Evolutionary conservation across 495 filamentous ascomycete genomes (phyloP).

Genomic region (Articulospora tetracladia): DNA sequence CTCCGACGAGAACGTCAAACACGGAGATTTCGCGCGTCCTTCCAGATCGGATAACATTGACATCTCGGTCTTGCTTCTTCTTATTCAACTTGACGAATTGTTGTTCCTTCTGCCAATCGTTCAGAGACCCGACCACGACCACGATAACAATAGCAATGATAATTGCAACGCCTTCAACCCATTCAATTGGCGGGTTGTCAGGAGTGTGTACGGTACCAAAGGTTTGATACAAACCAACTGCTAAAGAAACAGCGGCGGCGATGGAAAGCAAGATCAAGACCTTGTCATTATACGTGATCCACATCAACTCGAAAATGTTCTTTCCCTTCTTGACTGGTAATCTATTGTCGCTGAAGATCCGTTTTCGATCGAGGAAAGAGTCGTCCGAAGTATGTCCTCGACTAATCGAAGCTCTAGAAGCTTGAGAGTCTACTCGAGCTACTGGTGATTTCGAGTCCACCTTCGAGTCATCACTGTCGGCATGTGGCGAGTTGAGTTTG

Average conservation of each 20-base stretch:
- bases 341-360: slow-evolving; percentile 69
- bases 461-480: slow-evolving; percentile 4
- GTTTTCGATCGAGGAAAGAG: slow-evolving; percentile 41
- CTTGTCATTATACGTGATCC: slow-evolving; percentile 86
- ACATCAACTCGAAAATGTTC: slow-evolving; percentile 67
- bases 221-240: slow-evolving; percentile 63
- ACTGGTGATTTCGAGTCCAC: slow-evolving; percentile 13
- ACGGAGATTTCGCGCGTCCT: slow-evolving; percentile 74
- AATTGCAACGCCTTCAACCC: slow-evolving; percentile 74
- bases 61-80: slow-evolving; percentile 75
- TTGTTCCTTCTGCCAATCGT: slow-evolving; percentile 70
- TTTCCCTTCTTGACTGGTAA: slow-evolving; percentile 73
- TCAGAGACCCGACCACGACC: slow-evolving; percentile 60
- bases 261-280: slow-evolving; percentile 75
- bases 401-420: slow-evolving; percentile 1
- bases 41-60: slow-evolving; percentile 75
- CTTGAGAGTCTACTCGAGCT: slow-evolving; percentile 15
- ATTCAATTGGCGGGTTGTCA: slow-evolving; percentile 60
- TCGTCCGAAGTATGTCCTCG: slow-evolving; percentile 13
- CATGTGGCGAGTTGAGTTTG: not conserved
- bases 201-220: slow-evolving; percentile 37
- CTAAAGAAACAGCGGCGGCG: slow-evolving; percentile 80
- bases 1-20: slow-evolving; percentile 77
- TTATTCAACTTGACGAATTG: slow-evolving; percentile 78
- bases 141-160: slow-evolving; percentile 68